Evolutionary conservation across 768 basidiomycete species (phyloP).

Genomic region (Artomyces pyxidatus): DNA sequence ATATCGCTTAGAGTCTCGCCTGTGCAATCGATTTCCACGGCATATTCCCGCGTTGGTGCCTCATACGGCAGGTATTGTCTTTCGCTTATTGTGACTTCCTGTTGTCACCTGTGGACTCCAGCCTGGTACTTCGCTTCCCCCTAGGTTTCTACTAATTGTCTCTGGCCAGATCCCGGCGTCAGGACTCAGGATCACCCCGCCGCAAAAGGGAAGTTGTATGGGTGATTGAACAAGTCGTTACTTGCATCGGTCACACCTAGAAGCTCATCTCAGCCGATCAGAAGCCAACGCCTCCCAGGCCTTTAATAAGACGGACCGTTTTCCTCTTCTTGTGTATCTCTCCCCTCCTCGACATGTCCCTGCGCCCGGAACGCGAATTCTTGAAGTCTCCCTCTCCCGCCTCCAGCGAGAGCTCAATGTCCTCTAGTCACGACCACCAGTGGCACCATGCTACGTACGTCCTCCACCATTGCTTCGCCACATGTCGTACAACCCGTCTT

Average conservation of each 20-base stretch:
- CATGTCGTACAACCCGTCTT: too few species aligned
- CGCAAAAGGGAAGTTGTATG: neutral
- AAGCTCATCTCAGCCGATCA: conserved; percentile 6
- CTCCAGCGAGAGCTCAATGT: conserved; percentile 8
- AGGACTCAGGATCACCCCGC: neutral
- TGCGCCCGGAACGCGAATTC: conserved; percentile 11
- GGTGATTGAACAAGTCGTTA: neutral
- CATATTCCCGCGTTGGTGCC: neutral
- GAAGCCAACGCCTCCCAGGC: conserved; percentile 10
- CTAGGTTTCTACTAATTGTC: neutral
- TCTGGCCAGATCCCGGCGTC: conserved; percentile 1
- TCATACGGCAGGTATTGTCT: neutral
- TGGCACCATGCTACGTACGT: neutral
- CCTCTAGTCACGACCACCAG: neutral
- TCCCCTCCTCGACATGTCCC: conserved; percentile 12
- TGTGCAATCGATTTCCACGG: neutral
- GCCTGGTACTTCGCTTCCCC: neutral
- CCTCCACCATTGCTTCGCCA: neutral
- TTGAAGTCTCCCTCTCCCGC: conserved; percentile 6
- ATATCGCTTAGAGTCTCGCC: neutral
- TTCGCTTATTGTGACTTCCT: conserved; percentile 1
- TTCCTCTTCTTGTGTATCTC: conserved; percentile 5
- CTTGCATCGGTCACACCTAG: conserved; percentile 1
- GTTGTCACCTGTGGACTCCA: too few species aligned
- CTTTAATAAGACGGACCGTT: conserved; percentile 11